Evolutionary conservation across 768 basidiomycete genomes (phyloP), one percentile per base, ranked within the genome.

Genomic region (Lentinula sp.): DNA sequence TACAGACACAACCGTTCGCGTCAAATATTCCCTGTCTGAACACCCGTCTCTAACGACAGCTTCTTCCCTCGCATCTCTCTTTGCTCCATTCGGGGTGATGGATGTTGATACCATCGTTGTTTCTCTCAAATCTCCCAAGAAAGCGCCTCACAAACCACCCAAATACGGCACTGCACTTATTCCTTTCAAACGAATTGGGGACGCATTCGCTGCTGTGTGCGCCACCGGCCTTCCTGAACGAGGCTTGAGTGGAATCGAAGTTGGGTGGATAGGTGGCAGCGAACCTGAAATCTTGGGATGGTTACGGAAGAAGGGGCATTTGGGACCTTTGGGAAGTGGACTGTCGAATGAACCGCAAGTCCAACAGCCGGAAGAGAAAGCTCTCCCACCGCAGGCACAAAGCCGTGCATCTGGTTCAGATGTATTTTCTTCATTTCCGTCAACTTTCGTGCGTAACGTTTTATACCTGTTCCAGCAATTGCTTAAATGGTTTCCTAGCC

Each of bases 201-300:
- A 88, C 45, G 91, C 92, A 2, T 90, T 91, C 67, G 87, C 84
- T 2, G 88, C 84, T 2, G 86, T 93, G 0, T 85, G 85, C 64
- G 86, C 82, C 28, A 84, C 74, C 61, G 82, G 77, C 16, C 73
- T 73, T 48, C 76, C 72, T 56, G 83, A 83, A 61, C 73, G 75
- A 49, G 85, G 82, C 0, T 62, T 89, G 61, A 76, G 77, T 4
- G 84, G 82, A 15, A 77, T 93, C 54, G 89, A 91, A 51, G 79
- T 91, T 0, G 73, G 77, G 0, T 94, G 92, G 91, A 85, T 84
- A 15, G 86, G 80, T 46, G 87, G 87, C 10, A 81, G 80, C 65
- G 91, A 93, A 65, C 92, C 92, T 1, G 82, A 78, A 48, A 83
- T 91, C 62, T 71, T 93, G 52, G 80, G 73, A 8, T 91, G 88